Evolutionary conservation across 176 grass and related monocot genomes (phyloP), one percentile per base, ranked within the genome.

Genomic region (Hordeum vulgare): DNA sequence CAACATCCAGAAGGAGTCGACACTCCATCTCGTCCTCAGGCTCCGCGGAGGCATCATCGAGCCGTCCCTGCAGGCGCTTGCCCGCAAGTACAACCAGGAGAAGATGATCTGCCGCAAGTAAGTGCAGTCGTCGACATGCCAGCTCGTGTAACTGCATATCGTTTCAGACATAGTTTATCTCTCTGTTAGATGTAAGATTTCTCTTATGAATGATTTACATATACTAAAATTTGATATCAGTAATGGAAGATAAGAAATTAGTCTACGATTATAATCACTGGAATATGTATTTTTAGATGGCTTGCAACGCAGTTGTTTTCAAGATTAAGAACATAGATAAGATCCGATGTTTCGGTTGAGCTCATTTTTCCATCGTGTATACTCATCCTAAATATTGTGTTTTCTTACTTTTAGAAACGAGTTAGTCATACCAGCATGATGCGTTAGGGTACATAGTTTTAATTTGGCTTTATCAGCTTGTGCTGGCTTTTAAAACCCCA

Each of bases 1-100:
- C 78, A 97, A 97, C 90, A 94, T 97, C 83, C 92, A 97, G 54
- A 97, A 97, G 82, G 93, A 95, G 79, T 92, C 93, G 1, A 95
- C 90, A 7, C 87, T 95, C 45, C 93, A 95, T 51, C 83, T 95
- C 28, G 93, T 95, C 53, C 87, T 95, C 62, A 90, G 93, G 93
- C 81, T 95, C 66, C 76, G 93, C 0, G 93, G 90, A 49, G 93
- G 93, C 5, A 90, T 87, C 81, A 93, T 93, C 51, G 91, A 93
- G 80, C 87, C 88, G 0, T 83, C 81, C 21, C 82, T 92, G 2
- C 63, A 88, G 57, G 84, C 83, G 1, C 85, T 92, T 15, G 90
- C 93, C 75, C 84, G 87, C 77, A 88, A 92, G 56, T 92, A 88
- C 79, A 92, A 81, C 60, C 78, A 87, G 68, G 64, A 88, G 58